Base-by-base conservation (phyloP, 73 alveolate genomes). In the Symbiodinium natans region DNA sequence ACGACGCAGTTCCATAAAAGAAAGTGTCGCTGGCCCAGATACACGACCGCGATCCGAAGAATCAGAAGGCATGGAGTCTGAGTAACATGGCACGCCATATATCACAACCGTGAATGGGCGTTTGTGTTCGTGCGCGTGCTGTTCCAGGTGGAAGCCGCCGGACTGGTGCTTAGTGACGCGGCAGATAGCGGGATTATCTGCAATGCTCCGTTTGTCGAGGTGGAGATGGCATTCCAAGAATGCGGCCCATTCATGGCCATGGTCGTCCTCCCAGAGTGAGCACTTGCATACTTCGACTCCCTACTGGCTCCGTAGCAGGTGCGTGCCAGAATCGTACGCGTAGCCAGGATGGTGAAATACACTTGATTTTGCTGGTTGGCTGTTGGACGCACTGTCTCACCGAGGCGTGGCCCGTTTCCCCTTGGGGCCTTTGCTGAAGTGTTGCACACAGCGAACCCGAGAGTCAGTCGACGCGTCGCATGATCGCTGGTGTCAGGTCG, bases 341-440 rank as follows among this genome's bases (percentile, higher is more conserved):
- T n/a, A n/a, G n/a, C n/a, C n/a, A n/a, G n/a, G n/a, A n/a, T n/a
- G n/a, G n/a, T n/a, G n/a, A n/a, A n/a, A n/a, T n/a, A n/a, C n/a
- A n/a, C n/a, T n/a, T n/a, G n/a, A n/a, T n/a, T n/a, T n/a, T n/a
- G n/a, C n/a, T n/a, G n/a, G n/a, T n/a, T n/a, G n/a, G n/a, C n/a
- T n/a, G n/a, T n/a, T n/a, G n/a, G n/a, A n/a, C n/a, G n/a, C n/a
- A n/a, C 71, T 52, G 1, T 52, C n/a, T 34, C n/a, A 5, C 48
- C 94, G 40, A 87, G 94, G 94, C 38, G 94, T 87, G 6, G 94
- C 94, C 34, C 94, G 94, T 31, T 87, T 87, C 23, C 94, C 94
- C 21, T 87, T 87, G 94, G 94, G 94, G 41, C 94, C 94, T 38
- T 74, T 87, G 33, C 63, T 87, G 85, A 54, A 59, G 94, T 29